These are phyloP conservation scores for Hygrophoropsis aurantiaca DNA, from an alignment of 768 basidiomycete species.

Conservation along the genomic window DNA sequence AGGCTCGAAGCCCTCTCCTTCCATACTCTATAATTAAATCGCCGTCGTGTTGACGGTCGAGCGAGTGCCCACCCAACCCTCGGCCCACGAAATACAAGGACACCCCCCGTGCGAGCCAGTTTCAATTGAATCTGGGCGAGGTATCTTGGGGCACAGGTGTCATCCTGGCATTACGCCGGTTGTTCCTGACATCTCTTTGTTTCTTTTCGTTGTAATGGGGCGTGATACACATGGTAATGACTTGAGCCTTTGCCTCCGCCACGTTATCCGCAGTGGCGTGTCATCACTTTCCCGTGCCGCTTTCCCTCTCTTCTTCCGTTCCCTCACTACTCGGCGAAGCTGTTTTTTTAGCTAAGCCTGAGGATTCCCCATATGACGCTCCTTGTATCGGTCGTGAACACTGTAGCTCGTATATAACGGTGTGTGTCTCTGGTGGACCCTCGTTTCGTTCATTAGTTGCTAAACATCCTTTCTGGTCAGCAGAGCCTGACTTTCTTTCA, in stretches of 20 bases:
- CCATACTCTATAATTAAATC: not conserved
- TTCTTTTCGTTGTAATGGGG: not conserved
- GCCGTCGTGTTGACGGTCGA: too few species aligned
- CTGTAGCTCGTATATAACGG: slow-evolving; percentile 4
- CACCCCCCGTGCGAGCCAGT: slow-evolving; percentile 1
- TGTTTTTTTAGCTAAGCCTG: too few species aligned
- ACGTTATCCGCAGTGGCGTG: not conserved
- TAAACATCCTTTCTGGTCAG: too few species aligned
- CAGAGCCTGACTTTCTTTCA: not conserved
- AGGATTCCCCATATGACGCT: slow-evolving; percentile 15
- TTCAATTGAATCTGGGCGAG: not conserved
- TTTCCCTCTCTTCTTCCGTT: too few species aligned
- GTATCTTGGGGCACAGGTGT: too few species aligned
- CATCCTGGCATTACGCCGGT: not conserved
- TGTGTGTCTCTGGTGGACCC: not conserved
- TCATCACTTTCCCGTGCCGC: too few species aligned
- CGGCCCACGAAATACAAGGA: slow-evolving; percentile 12
- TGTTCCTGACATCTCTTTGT: slow-evolving; percentile 12
- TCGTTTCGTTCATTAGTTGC: too few species aligned
- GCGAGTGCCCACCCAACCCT: not conserved
- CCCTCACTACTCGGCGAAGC: too few species aligned
- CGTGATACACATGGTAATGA: not conserved
- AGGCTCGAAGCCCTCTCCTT: too few species aligned
- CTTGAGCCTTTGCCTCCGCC: slow-evolving; percentile 3
- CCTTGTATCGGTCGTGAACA: slow-evolving; percentile 2